Evolutionary conservation across 805 yeast species (phyloP).

Genomic region (Metschnikowia koreensis): DNA sequence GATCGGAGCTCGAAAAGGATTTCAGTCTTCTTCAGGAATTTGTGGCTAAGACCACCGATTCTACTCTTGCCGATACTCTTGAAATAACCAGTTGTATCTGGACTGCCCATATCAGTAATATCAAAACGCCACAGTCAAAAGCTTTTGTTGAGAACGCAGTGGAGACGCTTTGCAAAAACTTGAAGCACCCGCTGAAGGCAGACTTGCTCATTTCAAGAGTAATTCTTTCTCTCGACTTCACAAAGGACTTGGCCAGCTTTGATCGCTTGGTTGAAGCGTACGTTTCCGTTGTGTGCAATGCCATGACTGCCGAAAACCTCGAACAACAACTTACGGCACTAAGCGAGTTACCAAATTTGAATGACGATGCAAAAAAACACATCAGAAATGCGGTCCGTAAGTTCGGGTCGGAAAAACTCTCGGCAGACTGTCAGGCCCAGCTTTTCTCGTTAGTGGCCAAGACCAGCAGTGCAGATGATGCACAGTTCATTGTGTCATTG

Average conservation of each 20-base stretch:
- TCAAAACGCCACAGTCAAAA: conserved; percentile 14
- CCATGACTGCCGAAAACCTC: conserved; percentile 1
- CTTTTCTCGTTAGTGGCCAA: conserved; percentile 12
- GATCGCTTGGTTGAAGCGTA: conserved; percentile 3
- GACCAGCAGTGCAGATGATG: conserved; percentile 1
- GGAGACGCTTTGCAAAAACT: neutral
- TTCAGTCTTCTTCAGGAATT: conserved; percentile 22
- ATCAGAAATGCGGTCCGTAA: conserved; percentile 3
- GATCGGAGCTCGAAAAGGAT: conserved; percentile 50
- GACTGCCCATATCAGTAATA: conserved; percentile 18
- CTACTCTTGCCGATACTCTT: conserved; percentile 3
- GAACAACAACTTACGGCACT: conserved; percentile 7
- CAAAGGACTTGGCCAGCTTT: conserved; percentile 1
- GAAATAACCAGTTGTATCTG: conserved; percentile 12
- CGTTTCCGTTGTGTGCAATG: conserved; percentile 3
- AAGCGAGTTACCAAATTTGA: conserved; percentile 5
- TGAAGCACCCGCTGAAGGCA: neutral
- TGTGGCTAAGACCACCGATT: conserved; percentile 7
- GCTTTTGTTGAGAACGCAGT: conserved; percentile 1
- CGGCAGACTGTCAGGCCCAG: conserved; percentile 2
- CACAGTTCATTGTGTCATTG: conserved; percentile 12
- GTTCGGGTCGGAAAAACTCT: conserved; percentile 6
- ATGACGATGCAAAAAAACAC: neutral
- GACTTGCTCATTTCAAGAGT: conserved; percentile 12
- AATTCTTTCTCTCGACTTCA: conserved; percentile 7